Conservation (phyloP, 129 eudicot species). For the Kitagawia praeruptora region DNA sequence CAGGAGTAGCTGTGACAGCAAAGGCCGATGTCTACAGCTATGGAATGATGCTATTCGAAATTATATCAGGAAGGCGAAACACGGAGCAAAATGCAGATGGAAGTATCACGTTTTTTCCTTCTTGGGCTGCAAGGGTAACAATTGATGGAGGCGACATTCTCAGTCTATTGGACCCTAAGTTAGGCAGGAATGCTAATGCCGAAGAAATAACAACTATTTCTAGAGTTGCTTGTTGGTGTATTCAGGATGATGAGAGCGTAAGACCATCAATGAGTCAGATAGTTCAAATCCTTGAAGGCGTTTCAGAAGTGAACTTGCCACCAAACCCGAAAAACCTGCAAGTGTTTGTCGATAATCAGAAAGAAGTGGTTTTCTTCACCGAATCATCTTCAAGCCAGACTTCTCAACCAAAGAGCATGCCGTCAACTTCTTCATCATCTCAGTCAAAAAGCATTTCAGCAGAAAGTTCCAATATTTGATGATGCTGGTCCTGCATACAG, state of each 20-base stretch:
- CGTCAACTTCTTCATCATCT: background rate
- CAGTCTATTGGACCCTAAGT: background rate
- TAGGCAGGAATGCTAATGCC: background rate
- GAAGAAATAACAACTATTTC: background rate
- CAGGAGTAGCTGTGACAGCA: slow-evolving; percentile 4
- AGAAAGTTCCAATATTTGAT: background rate
- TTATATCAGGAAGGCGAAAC: slow-evolving; percentile 5
- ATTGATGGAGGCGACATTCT: slow-evolving; percentile 1
- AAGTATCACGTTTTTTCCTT: background rate
- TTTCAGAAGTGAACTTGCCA: slow-evolving; percentile 3
- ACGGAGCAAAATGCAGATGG: slow-evolving; percentile 5
- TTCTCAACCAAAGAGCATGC: background rate
- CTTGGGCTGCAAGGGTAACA: slow-evolving; percentile 2
- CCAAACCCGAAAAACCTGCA: background rate
- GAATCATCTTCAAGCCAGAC: background rate
- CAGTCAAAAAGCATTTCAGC: background rate
- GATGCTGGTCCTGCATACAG: background rate
- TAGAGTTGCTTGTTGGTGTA: slow-evolving; percentile 9
- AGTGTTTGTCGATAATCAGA: background rate
- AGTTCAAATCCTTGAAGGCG: slow-evolving; percentile 4
- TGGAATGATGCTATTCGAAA: background rate
- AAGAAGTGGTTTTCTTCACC: background rate
- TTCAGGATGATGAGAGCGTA: background rate
- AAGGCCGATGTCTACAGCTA: slow-evolving; percentile 5
- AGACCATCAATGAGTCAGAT: slow-evolving; percentile 2